Conservation (phyloP, 2,329 filamentous ascomycete genomes). For the Curvularia hawaiiensis region DNA sequence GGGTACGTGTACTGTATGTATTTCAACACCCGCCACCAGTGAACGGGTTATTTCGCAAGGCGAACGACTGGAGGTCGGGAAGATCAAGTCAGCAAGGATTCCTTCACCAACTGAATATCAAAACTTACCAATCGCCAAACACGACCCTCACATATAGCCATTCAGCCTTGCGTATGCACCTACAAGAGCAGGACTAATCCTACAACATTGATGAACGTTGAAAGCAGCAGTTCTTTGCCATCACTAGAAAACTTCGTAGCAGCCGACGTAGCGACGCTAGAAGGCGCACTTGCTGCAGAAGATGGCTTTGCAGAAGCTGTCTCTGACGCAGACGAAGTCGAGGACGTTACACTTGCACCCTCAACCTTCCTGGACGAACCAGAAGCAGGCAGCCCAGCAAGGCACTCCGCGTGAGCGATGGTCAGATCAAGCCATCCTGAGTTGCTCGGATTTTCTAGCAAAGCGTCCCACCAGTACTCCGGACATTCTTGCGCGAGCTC, state of each 20-base stretch:
- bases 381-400: background rate
- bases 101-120: too few relatives aligned
- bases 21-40: too few relatives aligned
- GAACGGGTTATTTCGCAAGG: too few relatives aligned
- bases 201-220: background rate
- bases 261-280: background rate
- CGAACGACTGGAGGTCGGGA: too few relatives aligned
- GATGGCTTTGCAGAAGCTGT: background rate
- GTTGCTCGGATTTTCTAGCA: conserved; percentile 2
- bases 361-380: background rate
- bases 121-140: too few relatives aligned
- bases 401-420: background rate
- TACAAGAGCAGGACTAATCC: background rate
- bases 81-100: too few relatives aligned
- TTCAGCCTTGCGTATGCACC: background rate
- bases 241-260: background rate
- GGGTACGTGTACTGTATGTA: too few relatives aligned
- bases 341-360: background rate
- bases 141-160: too few relatives aligned
- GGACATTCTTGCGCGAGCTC: conserved; percentile 7
- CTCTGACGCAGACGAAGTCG: background rate
- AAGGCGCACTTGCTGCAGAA: background rate
- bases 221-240: background rate
- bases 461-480: conserved; percentile 5
- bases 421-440: conserved; percentile 5